Base-by-base conservation (phyloP, 2,329 filamentous ascomycete genomes). In the Diaporthe vaccinii region DNA sequence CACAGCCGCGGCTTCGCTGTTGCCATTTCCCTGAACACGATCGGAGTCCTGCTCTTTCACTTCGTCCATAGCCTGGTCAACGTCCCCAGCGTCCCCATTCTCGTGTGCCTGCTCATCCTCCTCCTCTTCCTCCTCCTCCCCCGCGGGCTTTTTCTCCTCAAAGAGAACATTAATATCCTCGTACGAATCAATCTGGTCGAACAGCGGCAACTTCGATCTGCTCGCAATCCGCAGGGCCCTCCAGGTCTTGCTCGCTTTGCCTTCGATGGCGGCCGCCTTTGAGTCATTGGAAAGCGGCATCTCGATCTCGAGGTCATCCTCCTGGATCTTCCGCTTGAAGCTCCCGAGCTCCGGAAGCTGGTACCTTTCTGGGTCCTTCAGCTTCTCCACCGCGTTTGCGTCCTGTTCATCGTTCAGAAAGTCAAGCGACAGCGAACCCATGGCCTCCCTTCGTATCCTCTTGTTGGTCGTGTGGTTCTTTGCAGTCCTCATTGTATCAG, bases 201-300 rank as follows among this genome's bases (percentile, higher is more conserved):
- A 97, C 28, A 92, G 86, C 59, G 91, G 89, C 78, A 98, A 89
- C 79, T 93, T 93, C 74, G 89, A 91, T 78, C 91, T 91, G 74
- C 93, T 92, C 14, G 95, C 94, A 78, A 98, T 90, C 71, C 97
- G 92, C 77, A 99, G 86, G 7, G 95, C 94, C 79, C 96, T 91
- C 97, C 97, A 99, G 74, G 92, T 93, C 83, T 97, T 96, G 86
- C 95, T 98, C 28, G 93, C 91, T 83, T 97, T 98, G 73, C 92
- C 89, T 78, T 94, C 93, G 10, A 92, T 83, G 28, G 91, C 88
- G 17, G 84, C 84, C 0, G 86, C 85, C 78, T 89, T 90, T 70
- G 90, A 89, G 74, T 89, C 84, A 83, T 90, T 85, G 86, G 89
- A 91, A 73, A 90, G 90, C 14, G 94, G 93, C 89, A 96, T 95